These are phyloP conservation scores for Codiaeum variegatum DNA, from an alignment of 441 rosid genomes.

Conservation along the genomic window DNA sequence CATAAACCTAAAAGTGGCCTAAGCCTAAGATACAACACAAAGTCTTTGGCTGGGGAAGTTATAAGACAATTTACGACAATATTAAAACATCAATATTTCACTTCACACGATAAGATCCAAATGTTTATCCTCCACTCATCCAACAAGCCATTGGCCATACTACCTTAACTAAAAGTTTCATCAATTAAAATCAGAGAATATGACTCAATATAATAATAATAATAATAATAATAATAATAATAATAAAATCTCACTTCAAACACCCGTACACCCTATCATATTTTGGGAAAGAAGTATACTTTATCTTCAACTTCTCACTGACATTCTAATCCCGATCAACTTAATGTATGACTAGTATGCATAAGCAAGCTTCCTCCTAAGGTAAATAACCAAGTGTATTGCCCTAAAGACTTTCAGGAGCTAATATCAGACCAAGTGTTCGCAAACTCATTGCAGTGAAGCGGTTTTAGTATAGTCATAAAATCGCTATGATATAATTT, in stretches of 20 bases:
- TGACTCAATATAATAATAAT: too few species aligned
- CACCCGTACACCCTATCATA: background rate
- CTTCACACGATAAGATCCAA: background rate
- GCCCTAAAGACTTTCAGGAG: background rate
- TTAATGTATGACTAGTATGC: background rate
- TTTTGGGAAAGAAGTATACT: background rate
- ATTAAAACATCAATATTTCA: background rate
- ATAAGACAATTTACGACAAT: background rate
- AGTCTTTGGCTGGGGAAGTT: background rate
- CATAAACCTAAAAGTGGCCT: background rate
- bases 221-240: background rate
- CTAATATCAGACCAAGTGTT: background rate
- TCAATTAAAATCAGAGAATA: background rate
- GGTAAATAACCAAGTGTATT: too few species aligned
- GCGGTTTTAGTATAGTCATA: background rate
- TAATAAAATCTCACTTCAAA: background rate
- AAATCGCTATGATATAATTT: background rate
- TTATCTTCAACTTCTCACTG: background rate
- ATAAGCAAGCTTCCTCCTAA: conserved; percentile 7
- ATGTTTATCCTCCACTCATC: background rate
- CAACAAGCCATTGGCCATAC: background rate
- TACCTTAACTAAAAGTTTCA: background rate
- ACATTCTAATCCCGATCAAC: conserved; percentile 10
- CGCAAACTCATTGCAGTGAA: background rate
- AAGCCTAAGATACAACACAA: conserved; percentile 1